Evolutionary conservation across 2,329 filamentous ascomycete species (phyloP), one percentile per base, ranked within the genome.

Genomic region (Samsoniella hepiali): DNA sequence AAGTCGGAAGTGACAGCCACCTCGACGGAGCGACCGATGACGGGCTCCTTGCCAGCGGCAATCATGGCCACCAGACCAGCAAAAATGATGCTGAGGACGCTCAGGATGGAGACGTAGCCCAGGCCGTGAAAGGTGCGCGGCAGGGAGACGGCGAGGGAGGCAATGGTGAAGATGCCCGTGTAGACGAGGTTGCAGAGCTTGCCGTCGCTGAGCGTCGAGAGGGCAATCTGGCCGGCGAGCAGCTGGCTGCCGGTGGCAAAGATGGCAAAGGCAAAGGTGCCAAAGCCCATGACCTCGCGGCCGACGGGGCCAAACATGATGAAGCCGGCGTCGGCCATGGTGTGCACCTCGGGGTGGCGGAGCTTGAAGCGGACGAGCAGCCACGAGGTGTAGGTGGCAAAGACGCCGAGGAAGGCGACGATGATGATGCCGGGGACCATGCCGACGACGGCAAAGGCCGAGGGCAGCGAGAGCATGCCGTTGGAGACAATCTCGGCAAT

Each of bases 401-500:
- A 82, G 9, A 77, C 68, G 38, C 81, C 81, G 9, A 83, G 75
- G 67, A 82, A 82, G 29, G 79, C 65, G 64, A 84, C 82, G 40
- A 83, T 71, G 51, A 82, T 72, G n/a, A 83, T 70, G 6, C 82
- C 81, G 0, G 82, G 82, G 2, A 83, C 79, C 55, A 84, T 74
- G 29, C 82, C 82, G 13, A 84, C 80, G 2, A 79, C 77, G 1
- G 81, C 81, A 4, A 83, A 72, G 27, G 79, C 81, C 5, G 78
- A 81, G 0, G 82, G 82, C 5, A 84, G 72, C 5, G 78, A 82
- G 8, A 84, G 76, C 78, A 84, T 84, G 63, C 82, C 82, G 65
- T 82, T 82, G 44, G 76, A 79, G 1, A 84, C 80, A 63, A 84
- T 84, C 70, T 84, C 82, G 15, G 82, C 80, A 56, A 84, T 82